Percentiles rank a stretch among this genome's conserved stretches.
phyloP scores from a whole-genome alignment of 1,284 basidiomycete genomes.

The Tylopilus orsonianus region DNA sequence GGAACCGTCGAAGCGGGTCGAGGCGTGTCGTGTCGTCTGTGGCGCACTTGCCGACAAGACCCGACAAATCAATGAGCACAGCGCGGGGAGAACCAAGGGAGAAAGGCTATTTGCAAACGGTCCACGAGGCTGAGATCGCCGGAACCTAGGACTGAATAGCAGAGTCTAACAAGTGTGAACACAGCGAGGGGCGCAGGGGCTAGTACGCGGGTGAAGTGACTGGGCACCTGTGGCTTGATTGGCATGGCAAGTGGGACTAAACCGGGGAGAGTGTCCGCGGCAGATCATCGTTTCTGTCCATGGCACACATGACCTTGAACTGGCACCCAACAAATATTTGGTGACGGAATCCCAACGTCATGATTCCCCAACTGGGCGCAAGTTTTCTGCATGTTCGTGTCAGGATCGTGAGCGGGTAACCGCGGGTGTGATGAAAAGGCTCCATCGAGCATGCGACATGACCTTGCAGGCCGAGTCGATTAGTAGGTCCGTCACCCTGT shows the following conservation, averaged over 20 bases:
- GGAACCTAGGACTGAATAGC: not conserved
- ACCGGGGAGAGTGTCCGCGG: constrained; percentile 12
- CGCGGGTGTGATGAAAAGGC: too few species aligned
- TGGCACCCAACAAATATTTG: constrained; percentile 6
- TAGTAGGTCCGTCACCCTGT: too few species aligned
- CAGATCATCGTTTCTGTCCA: constrained; percentile 9
- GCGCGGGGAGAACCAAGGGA: constrained; percentile 7
- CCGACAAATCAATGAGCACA: constrained; percentile 8
- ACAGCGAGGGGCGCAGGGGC: not conserved
- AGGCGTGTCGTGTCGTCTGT: constrained; percentile 3
- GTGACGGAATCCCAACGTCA: constrained; percentile 7
- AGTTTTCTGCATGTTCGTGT: too few species aligned
- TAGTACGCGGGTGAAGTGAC: constrained; percentile 1
- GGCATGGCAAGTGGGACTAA: constrained; percentile 16
- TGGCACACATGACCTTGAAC: not conserved
- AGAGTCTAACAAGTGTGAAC: not conserved
- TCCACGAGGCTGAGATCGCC: constrained; percentile 15
- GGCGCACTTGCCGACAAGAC: constrained; percentile 8
- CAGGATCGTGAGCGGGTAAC: too few species aligned
- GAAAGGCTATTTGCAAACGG: not conserved
- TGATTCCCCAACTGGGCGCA: constrained; percentile 1
- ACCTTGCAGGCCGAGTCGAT: too few species aligned
- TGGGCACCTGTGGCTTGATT: too few species aligned
- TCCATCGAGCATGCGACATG: too few species aligned
- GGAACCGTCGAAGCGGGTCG: not conserved